Percentiles rank a stretch among this genome's conserved stretches.
Conservation (phyloP, 2,329 filamentous ascomycete species). For the Fusarium tuaranense region DNA sequence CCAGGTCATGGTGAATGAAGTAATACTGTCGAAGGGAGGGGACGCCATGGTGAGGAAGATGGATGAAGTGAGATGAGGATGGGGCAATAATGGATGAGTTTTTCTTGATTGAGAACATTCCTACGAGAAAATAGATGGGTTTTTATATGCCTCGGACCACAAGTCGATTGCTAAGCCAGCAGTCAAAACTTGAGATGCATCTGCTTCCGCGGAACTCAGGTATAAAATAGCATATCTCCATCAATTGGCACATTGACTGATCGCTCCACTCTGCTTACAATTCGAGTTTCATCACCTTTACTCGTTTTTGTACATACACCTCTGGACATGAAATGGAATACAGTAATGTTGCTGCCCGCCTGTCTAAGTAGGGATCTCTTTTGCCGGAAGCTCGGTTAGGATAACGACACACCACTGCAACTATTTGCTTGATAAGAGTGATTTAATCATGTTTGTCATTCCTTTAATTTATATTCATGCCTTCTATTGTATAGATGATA, state of each 20-base stretch:
- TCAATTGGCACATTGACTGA: not conserved
- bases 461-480: not conserved
- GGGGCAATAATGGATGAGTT: no score
- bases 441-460: not conserved
- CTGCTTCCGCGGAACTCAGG: not conserved
- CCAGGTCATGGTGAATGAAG: slow-evolving; percentile 37
- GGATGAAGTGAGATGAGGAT: not conserved
- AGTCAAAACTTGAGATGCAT: not conserved
- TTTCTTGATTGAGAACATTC: not conserved
- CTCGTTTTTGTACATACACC: not conserved
- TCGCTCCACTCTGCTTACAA: not conserved
- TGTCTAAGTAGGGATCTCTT: not conserved
- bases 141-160: not conserved
- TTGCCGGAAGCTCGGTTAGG: not conserved
- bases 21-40: not conserved
- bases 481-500: no score
- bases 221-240: not conserved
- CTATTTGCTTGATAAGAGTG: not conserved
- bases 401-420: not conserved
- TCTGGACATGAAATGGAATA: not conserved
- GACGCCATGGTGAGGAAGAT: not conserved
- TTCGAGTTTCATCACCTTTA: not conserved
- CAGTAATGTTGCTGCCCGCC: not conserved
- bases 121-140: no score
- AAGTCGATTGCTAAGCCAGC: not conserved